Evolutionary conservation across 2,329 filamentous ascomycete species (phyloP).

Genomic region (Clonostachys chloroleuca): DNA sequence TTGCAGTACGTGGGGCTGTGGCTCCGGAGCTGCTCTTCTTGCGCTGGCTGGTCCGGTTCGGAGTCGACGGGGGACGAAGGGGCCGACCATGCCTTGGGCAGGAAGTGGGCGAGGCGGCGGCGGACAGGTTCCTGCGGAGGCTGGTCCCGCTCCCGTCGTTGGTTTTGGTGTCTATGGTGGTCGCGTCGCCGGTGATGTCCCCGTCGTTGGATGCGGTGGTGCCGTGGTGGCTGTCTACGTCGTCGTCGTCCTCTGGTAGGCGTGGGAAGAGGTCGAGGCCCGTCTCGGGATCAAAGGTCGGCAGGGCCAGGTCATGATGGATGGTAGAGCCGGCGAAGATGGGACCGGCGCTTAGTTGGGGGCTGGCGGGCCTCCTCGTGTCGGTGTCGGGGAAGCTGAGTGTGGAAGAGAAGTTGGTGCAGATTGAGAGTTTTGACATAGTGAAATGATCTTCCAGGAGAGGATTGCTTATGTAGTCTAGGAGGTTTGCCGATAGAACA

Average conservation of each 20-base stretch:
- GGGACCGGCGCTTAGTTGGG: too few species aligned
- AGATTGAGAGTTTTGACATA: too few species aligned
- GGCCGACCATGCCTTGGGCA: not conserved
- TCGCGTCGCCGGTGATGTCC: not conserved
- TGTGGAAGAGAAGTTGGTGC: not conserved
- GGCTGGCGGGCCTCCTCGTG: not conserved
- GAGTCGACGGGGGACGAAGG: not conserved
- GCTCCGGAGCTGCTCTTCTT: slow-evolving; percentile 22
- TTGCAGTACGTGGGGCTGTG: slow-evolving; percentile 1
- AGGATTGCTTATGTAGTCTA: not conserved
- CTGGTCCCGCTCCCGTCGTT: not conserved
- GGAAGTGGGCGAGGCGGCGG: not conserved
- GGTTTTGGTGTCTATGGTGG: not conserved
- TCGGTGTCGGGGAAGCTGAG: not conserved
- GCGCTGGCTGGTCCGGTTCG: not conserved
- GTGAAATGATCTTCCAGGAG: too few species aligned
- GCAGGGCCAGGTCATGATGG: not conserved
- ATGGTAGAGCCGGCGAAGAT: not conserved
- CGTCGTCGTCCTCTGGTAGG: not conserved
- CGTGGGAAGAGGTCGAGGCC: slow-evolving; percentile 3
- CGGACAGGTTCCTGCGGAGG: not conserved
- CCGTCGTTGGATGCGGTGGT: too few species aligned
- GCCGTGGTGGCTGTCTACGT: not conserved
- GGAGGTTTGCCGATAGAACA: not conserved
- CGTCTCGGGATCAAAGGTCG: not conserved